phyloP scores from a whole-genome alignment of 129 eudicot species.

The Mikania micrantha region DNA sequence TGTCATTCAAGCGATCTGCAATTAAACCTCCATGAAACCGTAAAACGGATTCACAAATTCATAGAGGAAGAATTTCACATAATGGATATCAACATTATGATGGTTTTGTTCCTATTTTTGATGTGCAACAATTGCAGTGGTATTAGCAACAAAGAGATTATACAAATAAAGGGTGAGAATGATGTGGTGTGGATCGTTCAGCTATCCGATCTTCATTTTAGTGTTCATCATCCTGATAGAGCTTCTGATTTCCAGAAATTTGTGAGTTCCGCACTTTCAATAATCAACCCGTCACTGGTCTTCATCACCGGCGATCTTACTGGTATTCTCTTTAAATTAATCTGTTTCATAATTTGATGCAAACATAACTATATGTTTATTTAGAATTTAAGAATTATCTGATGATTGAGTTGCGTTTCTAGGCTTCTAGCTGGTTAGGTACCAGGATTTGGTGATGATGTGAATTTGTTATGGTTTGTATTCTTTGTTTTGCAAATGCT shows the following conservation, averaged over 20 bases:
- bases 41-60: conserved; percentile 2
- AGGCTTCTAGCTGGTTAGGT: background rate
- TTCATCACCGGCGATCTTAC: conserved; percentile 94
- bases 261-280: conserved; percentile 51
- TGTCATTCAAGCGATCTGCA: background rate
- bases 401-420: background rate
- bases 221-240: conserved; percentile 85
- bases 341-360: too few relatives aligned
- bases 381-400: too few relatives aligned
- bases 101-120: background rate
- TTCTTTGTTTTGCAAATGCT: background rate
- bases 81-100: background rate
- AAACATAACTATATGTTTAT: too few relatives aligned
- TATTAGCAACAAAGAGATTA: conserved; percentile 20
- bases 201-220: conserved; percentile 92
- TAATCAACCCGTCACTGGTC: conserved; percentile 80
- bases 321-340: conserved; percentile 32
- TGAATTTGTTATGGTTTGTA: background rate
- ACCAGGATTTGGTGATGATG: background rate
- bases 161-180: conserved; percentile 34
- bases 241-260: conserved; percentile 54
- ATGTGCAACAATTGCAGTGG: background rate
- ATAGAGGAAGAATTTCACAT: background rate
- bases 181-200: conserved; percentile 91
- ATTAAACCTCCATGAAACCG: conserved; percentile 7